Evolutionary conservation across 139 green algal species (phyloP), one percentile per base, ranked within the genome.

Genomic region (Chlorella sp.): DNA sequence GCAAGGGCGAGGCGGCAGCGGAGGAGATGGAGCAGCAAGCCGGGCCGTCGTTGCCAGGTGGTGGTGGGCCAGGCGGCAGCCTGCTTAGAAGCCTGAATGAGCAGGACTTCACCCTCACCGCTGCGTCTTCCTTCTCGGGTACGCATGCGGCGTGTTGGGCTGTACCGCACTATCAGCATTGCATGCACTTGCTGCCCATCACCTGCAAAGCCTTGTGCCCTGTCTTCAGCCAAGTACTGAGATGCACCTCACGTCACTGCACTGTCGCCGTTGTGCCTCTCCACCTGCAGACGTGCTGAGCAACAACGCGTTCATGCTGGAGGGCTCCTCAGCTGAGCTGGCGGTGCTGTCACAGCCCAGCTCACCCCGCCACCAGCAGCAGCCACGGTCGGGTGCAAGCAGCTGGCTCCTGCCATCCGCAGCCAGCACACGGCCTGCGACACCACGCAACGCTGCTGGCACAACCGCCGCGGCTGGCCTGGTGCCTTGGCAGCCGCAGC

Each of bases 61-160:
- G 69, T 38, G 34, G 69, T 38, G 34, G 18, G 25, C 36, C 12
- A 7, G 3, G 26, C 9, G 76, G 76, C 57, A 60, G 70, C 70
- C 12, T 60, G 39, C 26, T 25, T 25, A 34, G 60, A 60, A 25
- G 2, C 16, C 12, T 25, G 69, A 26, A 56, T 20, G 60, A 60
- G 11, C 16, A 68, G 15, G 38, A 56, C 36, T 20, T 82, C 13
- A 68, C 57, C 4, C 38, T 82, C 55, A 82, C 76, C 1, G 76
- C 76, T 4, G 76, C 76, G 23, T 82, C 76, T 1, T 82, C 76
- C 13, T 82, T 82, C 76, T 82, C 76, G 41, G 76, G 76, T 69
- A 17, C 18, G 74, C 44, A 51, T 25, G 23, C 17, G 2, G 26
- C 39, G 28, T 25, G 32, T 9, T 0, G 32, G 64, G n/a, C 2